Conservation (phyloP, 164 flowering plant species). For the Aristolochia fimbriata region DNA sequence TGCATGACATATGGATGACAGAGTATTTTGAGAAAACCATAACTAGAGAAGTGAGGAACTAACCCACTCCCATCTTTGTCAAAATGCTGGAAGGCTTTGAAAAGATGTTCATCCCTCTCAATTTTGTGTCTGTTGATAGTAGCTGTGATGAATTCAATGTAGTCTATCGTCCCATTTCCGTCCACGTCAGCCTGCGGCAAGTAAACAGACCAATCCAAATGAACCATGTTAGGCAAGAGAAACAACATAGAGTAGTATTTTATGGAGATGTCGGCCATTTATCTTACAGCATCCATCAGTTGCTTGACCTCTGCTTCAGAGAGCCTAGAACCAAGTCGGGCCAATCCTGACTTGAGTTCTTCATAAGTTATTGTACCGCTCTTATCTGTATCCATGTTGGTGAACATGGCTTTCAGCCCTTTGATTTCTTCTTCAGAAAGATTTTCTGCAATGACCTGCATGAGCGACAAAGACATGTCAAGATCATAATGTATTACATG, state of each 20-base stretch:
- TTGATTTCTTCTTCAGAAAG: conserved; percentile 83
- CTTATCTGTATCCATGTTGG: conserved; percentile 82
- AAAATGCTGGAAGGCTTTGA: conserved; percentile 71
- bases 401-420: conserved; percentile 80
- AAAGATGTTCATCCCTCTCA: conserved; percentile 82
- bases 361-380: conserved; percentile 90
- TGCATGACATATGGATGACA: too few relatives aligned
- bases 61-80: conserved; percentile 89
- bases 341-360: conserved; percentile 74
- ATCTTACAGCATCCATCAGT: conserved; percentile 92
- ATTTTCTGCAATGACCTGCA: conserved; percentile 83
- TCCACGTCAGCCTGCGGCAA: conserved; percentile 80
- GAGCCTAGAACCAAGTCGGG: conserved; percentile 82
- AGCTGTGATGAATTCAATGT: conserved; percentile 86
- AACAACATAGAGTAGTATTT: too few relatives aligned
- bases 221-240: neutral
- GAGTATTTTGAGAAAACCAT: neutral
- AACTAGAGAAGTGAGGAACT: conserved; percentile 12
- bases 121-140: conserved; percentile 86
- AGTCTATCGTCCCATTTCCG: conserved; percentile 85
- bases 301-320: conserved; percentile 78
- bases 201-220: conserved; percentile 4
- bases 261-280: too few relatives aligned
- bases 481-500: neutral
- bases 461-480: neutral